Base-by-base conservation (phyloP, 169 alveolate species). In the Miamiensis avidus region DNA sequence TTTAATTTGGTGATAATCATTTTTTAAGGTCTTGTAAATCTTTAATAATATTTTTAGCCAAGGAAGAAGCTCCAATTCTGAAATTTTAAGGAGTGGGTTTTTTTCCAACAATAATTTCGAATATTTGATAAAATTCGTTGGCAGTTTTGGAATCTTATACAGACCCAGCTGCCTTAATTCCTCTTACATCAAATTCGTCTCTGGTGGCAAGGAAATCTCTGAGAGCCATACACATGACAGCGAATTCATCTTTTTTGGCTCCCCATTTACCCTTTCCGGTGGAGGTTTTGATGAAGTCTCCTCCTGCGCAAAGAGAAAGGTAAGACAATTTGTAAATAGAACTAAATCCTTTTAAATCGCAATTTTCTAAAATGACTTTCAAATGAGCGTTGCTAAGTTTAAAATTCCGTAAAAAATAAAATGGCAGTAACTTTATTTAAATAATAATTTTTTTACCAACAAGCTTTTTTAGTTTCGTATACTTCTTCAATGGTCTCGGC, bases 91-190 rank as follows among this genome's bases (percentile, higher is more conserved):
- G 34, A n/a, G 34, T 77, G 33, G 28, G 74, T 33, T 29, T 31
- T 77, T 77, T 77, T 0, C 82, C 82, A 16, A 33, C 20, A 26
- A 77, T 33, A 77, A 32, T 77, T 30, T 77, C 64, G 15, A 69
- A 33, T 31, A 77, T 11, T 6, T 64, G 34, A 26, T 32, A 25
- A 69, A 77, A 77, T 69, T 77, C 28, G 20, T 33, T 4, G n/a
- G 82, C 82, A 0, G 82, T 77, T 33, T 31, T n/a, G 26, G 74
- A 29, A 77, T 77, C 82, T 15, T 64, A 77, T 25, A 77, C 33
- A 31, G 74, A 65, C 31, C 82, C 82, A 77, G 82, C 82, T 32
- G 82, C 82, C 29, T 77, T 77, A n/a, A 77, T 77, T 33, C 82
- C 82, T 77, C 29, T 77, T 6, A 28, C 33, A 6, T 77, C 1